phyloP scores from a whole-genome alignment of 116 monocot genomes.

The Cymodocea nodosa region DNA sequence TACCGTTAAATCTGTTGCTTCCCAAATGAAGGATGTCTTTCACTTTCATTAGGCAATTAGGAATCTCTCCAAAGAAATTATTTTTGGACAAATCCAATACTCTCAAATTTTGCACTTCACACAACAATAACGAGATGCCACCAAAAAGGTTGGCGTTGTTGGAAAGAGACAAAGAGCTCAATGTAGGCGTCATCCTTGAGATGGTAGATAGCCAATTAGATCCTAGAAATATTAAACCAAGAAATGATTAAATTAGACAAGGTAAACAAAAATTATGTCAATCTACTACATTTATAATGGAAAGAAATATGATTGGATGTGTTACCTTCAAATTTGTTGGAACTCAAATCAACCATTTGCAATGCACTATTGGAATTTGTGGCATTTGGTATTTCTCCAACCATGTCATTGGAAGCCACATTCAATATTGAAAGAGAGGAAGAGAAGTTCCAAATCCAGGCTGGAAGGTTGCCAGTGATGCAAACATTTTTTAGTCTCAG shows the following conservation, averaged over 20 bases:
- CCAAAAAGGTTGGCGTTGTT: constrained; percentile 15
- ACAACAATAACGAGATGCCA: constrained; percentile 10
- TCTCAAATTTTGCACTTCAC: not conserved
- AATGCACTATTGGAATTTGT: not conserved
- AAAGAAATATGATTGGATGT: not conserved
- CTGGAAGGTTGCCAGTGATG: not conserved
- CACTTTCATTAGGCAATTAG: not conserved
- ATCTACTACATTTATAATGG: no score
- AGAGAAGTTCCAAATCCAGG: constrained; percentile 8
- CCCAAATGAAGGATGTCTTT: not conserved
- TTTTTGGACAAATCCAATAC: no score
- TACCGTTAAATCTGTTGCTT: not conserved
- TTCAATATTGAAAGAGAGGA: not conserved
- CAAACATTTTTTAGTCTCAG: not conserved
- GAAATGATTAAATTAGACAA: not conserved
- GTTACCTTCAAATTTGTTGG: constrained; percentile 10
- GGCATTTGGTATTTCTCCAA: constrained; percentile 2
- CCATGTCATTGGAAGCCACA: constrained; percentile 4
- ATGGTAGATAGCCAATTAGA: constrained; percentile 7
- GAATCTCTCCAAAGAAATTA: no score
- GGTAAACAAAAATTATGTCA: no score
- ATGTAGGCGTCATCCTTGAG: not conserved
- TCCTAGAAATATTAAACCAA: not conserved
- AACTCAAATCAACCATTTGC: constrained; percentile 3
- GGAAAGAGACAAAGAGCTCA: constrained; percentile 7